Base-by-base conservation (phyloP, 139 green algal species). In the Spirogloea muscicola region DNA sequence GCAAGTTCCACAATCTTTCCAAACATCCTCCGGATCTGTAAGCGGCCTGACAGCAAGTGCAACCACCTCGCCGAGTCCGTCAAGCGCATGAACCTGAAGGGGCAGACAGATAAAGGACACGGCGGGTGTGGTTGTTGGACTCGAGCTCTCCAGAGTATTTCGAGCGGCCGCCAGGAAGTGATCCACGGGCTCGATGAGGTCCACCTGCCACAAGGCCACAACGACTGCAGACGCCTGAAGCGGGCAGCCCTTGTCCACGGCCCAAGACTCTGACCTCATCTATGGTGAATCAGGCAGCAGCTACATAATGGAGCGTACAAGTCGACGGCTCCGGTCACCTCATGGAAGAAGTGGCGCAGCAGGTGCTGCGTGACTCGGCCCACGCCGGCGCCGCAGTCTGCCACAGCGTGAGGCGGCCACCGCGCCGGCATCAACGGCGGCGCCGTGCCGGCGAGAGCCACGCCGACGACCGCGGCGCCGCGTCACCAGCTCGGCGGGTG, bases 341-440 rank as follows among this genome's bases (percentile, higher is more conserved):
- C 80, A 49, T 90, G 31, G 75, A 96, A 98, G 52, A 87, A 66
- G 37, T 93, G 84, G 61, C 95, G 82, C 68, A 98, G 84, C 44
- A 98, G 85, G 70, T 94, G 72, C 75, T 93, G 76, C 0, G 85
- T 88, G 1, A 98, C 91, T 2, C 93, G 84, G 2, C 93, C 93
- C 29, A 98, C 89, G 9, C 93, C 93, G 5, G 93, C 93, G 3
- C 93, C 93, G 72, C 92, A 97, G 68, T 98, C 93, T 79, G 72
- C n/a, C n/a, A n/a, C n/a, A n/a, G n/a, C n/a, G n/a, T n/a, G n/a
- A n/a, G 44, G 44, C 44, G 16, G 16, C 16, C 44, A 55, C 16
- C 44, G 44, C 18, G 16, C 44, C 18, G 44, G 16, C 18, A 16
- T 18, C 44, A 16, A 25, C 44, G 13, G 44, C 13, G 16, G 44